These are phyloP conservation scores for Daedaleopsis nitida DNA, from an alignment of 768 basidiomycete species.

Conservation along the genomic window DNA sequence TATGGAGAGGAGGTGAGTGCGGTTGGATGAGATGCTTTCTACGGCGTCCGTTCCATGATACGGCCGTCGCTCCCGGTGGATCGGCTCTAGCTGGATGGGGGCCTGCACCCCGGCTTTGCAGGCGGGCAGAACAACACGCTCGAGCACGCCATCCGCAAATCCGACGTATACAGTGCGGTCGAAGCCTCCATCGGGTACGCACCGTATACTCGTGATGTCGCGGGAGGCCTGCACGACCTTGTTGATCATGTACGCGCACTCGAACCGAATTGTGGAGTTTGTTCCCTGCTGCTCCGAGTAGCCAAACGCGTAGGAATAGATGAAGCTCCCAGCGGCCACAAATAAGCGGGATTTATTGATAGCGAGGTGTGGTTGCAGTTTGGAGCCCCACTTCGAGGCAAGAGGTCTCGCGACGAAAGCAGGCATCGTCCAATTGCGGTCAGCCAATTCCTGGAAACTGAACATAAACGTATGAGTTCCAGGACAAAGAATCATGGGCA, in stretches of 20 bases:
- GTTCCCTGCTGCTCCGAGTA: constrained; percentile 6
- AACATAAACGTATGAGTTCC: neutral
- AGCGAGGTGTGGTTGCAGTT: constrained; percentile 57
- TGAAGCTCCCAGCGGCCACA: constrained; percentile 57
- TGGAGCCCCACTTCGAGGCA: constrained; percentile 57
- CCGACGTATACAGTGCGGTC: constrained; percentile 32
- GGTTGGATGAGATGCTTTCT: constrained; percentile 55
- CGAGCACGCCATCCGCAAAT: constrained; percentile 34
- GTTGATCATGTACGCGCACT: constrained; percentile 28
- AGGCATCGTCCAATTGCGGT: constrained; percentile 51
- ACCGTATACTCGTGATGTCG: constrained; percentile 35
- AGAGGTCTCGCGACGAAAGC: constrained; percentile 67
- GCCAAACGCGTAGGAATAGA: constrained; percentile 61
- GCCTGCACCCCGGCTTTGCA: constrained; percentile 17
- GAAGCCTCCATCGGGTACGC: constrained; percentile 27
- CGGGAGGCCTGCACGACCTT: constrained; percentile 26
- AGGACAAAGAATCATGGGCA: neutral
- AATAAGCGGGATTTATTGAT: constrained; percentile 56
- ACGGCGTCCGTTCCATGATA: constrained; percentile 50
- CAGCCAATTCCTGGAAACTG: constrained; percentile 53
- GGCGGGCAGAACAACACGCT: constrained; percentile 43
- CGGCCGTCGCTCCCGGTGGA: constrained; percentile 23
- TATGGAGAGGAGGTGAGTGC: constrained; percentile 51
- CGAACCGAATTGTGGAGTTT: constrained; percentile 26
- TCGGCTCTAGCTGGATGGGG: constrained; percentile 20